These are phyloP conservation scores for Aquilaria sinensis DNA, from an alignment of 345 rosid species.

Conservation along the genomic window DNA sequence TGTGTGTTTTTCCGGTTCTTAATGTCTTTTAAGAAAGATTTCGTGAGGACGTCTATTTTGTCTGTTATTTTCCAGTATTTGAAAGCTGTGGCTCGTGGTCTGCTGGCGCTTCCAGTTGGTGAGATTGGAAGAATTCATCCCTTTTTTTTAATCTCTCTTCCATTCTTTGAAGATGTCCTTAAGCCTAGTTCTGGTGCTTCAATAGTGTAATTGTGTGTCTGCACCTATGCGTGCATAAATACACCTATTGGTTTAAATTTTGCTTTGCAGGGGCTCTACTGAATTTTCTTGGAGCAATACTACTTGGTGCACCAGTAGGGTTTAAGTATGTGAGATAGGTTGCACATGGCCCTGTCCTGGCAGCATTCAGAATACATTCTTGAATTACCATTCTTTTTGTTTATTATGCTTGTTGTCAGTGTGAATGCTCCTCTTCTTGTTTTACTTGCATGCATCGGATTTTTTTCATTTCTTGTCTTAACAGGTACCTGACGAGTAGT, in stretches of 20 bases:
- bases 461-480: constrained; percentile 13
- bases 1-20: not conserved
- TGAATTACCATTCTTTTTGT: not conserved
- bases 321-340: constrained; percentile 43
- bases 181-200: not conserved
- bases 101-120: constrained; percentile 65
- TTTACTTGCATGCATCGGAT: constrained; percentile 6
- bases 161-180: not conserved
- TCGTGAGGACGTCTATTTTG: not conserved
- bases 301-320: constrained; percentile 83
- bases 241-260: not conserved
- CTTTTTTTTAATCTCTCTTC: not conserved
- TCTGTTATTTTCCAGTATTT: constrained; percentile 43
- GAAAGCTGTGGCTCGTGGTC: constrained; percentile 54
- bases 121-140: constrained; percentile 21
- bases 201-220: not conserved
- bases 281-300: constrained; percentile 74
- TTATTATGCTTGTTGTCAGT: not conserved
- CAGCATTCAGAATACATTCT: constrained; percentile 8
- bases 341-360: not conserved
- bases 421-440: constrained; percentile 1
- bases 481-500: constrained; percentile 57
- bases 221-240: not conserved
- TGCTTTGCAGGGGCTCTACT: constrained; percentile 53
- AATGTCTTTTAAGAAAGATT: not conserved